Conservation (phyloP, 106 monocot genomes). For the Allium fistulosum region DNA sequence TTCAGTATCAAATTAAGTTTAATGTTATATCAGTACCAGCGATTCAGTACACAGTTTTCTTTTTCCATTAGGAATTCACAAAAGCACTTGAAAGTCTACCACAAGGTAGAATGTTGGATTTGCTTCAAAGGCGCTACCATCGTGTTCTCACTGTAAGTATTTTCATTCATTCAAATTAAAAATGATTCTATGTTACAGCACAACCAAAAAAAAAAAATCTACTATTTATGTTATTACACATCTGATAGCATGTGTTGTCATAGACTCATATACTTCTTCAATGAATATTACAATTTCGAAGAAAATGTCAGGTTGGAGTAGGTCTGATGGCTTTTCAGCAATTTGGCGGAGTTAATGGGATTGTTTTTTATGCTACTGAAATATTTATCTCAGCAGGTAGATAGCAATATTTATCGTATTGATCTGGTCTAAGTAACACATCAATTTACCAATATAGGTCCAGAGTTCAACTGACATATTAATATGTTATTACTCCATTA, state of each 20-base stretch:
- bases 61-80: slow-evolving; percentile 35
- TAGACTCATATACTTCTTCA: too few relatives aligned
- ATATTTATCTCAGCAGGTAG: slow-evolving; percentile 59
- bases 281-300: too few relatives aligned
- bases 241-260: too few relatives aligned
- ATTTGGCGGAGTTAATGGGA: slow-evolving; percentile 57
- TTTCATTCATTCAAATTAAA: background rate
- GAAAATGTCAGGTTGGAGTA: slow-evolving; percentile 32
- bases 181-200: background rate
- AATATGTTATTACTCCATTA: too few relatives aligned
- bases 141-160: slow-evolving; percentile 48
- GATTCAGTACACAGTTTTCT: background rate
- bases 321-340: slow-evolving; percentile 65
- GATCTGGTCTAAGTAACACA: too few relatives aligned
- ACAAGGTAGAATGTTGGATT: slow-evolving; percentile 24
- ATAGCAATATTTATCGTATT: too few relatives aligned
- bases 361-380: slow-evolving; percentile 52
- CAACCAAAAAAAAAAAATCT: background rate
- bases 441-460: too few relatives aligned
- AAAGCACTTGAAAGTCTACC: slow-evolving; percentile 36
- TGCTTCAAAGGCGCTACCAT: slow-evolving; percentile 37
- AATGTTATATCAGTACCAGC: too few relatives aligned
- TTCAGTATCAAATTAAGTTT: background rate
- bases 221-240: background rate
- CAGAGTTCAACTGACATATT: too few relatives aligned